phyloP scores from a whole-genome alignment of 2,329 filamentous ascomycete species.

The Sporothrix pseudoabietina region DNA sequence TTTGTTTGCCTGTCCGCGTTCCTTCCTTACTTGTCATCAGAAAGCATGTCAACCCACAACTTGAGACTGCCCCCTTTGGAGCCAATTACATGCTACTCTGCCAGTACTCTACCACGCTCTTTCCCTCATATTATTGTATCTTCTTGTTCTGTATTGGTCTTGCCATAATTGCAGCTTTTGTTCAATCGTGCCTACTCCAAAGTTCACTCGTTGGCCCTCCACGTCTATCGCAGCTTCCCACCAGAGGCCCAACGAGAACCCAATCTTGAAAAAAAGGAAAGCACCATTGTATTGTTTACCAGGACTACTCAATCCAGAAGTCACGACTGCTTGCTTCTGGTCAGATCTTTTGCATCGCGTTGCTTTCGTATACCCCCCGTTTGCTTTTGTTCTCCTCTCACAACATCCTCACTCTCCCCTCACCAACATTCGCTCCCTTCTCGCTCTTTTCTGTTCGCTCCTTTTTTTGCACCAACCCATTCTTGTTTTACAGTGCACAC shows the following conservation, averaged over 20 bases:
- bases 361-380: neutral
- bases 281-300: constrained; percentile 17
- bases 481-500: constrained; percentile 18
- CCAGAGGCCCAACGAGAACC: neutral
- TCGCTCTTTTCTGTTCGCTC: neutral
- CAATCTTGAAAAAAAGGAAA: neutral
- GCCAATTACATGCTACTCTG: neutral
- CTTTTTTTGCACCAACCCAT: constrained; percentile 28
- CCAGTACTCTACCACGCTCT: neutral
- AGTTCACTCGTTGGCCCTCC: neutral
- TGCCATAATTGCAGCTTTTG: neutral
- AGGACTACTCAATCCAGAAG: neutral
- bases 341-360: neutral
- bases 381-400: neutral
- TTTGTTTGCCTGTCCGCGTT: neutral
- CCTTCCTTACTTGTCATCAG: neutral
- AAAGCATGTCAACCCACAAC: neutral
- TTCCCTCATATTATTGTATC: neutral
- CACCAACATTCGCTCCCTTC: constrained; percentile 5
- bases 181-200: neutral
- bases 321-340: neutral
- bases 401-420: neutral
- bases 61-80: neutral
- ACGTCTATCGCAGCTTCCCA: neutral
- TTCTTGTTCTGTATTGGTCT: neutral